These are phyloP conservation scores for Trichodelitschia bisporula DNA, from an alignment of 495 filamentous ascomycete species.

Conservation along the genomic window DNA sequence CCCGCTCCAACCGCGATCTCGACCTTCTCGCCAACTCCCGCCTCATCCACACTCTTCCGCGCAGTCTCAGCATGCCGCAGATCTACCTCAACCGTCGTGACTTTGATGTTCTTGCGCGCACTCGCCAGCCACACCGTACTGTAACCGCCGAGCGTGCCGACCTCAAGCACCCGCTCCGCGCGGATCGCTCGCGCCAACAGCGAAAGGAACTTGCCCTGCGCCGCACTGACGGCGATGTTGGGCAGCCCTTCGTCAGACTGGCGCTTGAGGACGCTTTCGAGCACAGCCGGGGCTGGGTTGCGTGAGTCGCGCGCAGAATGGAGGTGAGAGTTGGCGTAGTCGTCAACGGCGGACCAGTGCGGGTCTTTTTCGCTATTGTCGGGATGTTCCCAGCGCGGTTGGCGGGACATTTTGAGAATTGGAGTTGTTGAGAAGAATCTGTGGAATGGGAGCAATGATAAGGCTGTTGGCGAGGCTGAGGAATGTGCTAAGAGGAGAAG, in stretches of 20 bases:
- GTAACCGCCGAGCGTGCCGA: constrained; percentile 15
- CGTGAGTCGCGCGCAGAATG: background rate
- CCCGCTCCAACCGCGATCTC: constrained; percentile 12
- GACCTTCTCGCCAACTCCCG: constrained; percentile 12
- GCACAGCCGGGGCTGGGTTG: constrained; percentile 1
- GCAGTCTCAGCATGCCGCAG: constrained; percentile 11
- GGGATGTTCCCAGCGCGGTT: no score
- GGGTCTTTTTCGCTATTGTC: constrained; percentile 5
- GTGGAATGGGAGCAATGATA: no score
- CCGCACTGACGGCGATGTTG: constrained; percentile 11
- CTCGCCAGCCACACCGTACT: constrained; percentile 14
- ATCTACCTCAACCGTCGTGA: constrained; percentile 13
- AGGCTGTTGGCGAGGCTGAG: no score
- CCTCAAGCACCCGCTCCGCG: constrained; percentile 13
- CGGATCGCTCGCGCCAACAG: constrained; percentile 8
- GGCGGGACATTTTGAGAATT: no score
- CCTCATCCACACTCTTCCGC: constrained; percentile 9
- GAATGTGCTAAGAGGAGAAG: no score
- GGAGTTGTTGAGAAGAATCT: no score
- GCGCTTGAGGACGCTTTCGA: constrained; percentile 7
- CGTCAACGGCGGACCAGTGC: constrained; percentile 9
- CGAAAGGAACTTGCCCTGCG: constrained; percentile 12
- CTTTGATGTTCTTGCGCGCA: constrained; percentile 1
- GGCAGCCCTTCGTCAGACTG: constrained; percentile 8
- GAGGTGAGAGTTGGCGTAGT: constrained; percentile 4